A percentile compares a stretch with the other conserved stretches of the same genome.
Evolutionary conservation across 148 eudicot genomes (phyloP).

Genomic region (Rhododendron kiyosumense): DNA sequence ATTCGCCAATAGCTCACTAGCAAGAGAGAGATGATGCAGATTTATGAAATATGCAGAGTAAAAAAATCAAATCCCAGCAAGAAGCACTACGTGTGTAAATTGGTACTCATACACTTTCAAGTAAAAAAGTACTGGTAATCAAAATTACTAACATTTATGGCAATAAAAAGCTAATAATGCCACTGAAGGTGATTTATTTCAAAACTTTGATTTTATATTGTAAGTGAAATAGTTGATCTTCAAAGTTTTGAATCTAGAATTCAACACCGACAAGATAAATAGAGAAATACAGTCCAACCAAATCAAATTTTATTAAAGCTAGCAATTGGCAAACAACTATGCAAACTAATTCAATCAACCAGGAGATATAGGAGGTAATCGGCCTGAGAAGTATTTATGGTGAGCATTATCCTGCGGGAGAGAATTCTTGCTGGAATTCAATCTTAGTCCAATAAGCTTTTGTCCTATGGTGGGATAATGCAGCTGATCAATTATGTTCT

Average conservation of each 20-base stretch:
- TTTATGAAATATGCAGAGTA: too few relatives aligned
- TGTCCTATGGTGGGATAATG: not conserved
- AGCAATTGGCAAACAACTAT: not conserved
- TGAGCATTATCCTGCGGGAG: not conserved
- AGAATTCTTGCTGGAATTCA: not conserved
- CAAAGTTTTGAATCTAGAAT: not conserved
- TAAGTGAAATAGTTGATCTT: not conserved
- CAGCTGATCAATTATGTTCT: not conserved
- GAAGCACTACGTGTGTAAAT: too few relatives aligned
- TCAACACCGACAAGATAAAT: not conserved
- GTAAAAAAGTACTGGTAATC: too few relatives aligned
- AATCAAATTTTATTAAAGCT: not conserved
- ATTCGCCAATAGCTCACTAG: too few relatives aligned
- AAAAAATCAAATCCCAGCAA: too few relatives aligned
- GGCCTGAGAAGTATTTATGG: not conserved
- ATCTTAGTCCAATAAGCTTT: not conserved
- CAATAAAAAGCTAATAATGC: too few relatives aligned
- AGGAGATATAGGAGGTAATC: not conserved
- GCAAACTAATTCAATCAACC: not conserved
- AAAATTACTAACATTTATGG: too few relatives aligned
- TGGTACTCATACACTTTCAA: too few relatives aligned
- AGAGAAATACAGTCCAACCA: not conserved
- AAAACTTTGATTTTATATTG: too few relatives aligned
- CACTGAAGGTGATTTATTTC: too few relatives aligned
- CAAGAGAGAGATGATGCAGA: too few relatives aligned